Conservation (phyloP, 192 early-diverging fungal genomes). For the Coemansia sp. region DNA sequence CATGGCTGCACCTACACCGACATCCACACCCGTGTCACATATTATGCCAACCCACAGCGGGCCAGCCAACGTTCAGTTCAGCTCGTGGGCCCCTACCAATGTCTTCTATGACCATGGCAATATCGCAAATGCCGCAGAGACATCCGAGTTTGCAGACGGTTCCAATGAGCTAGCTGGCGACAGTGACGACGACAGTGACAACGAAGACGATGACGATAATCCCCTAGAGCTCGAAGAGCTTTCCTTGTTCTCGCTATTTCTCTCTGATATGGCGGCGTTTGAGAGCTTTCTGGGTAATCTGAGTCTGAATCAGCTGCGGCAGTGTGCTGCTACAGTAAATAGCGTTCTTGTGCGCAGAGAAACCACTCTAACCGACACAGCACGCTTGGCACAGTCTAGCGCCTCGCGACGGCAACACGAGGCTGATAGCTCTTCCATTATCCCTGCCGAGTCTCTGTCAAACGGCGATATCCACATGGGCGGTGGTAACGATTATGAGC, state of each 20-base stretch:
- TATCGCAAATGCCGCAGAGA: neutral
- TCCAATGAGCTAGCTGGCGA: neutral
- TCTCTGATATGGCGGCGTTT: conserved; percentile 40
- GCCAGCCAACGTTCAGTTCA: conserved; percentile 11
- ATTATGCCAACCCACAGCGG: neutral
- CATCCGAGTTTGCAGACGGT: neutral
- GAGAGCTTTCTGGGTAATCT: conserved; percentile 41
- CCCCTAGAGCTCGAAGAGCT: conserved; percentile 48
- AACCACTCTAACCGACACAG: conserved; percentile 4
- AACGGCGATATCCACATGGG: neutral
- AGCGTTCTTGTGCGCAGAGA: conserved; percentile 44
- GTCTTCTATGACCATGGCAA: neutral
- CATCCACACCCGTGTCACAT: conserved; percentile 14
- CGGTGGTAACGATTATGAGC: neutral
- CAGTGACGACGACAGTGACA: conserved; percentile 7
- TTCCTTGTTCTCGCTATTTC: conserved; percentile 48
- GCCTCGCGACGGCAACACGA: neutral
- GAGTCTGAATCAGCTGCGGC: conserved; percentile 48
- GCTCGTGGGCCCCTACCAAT: conserved; percentile 1
- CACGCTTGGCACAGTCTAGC: neutral
- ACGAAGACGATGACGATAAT: conserved; percentile 18
- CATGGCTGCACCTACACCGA: conserved; percentile 20
- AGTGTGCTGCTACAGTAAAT: conserved; percentile 51
- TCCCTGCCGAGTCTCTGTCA: neutral
- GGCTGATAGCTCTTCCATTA: neutral